Conservation (phyloP, 2,329 filamentous ascomycete genomes). For the Bipolaris cookei region DNA sequence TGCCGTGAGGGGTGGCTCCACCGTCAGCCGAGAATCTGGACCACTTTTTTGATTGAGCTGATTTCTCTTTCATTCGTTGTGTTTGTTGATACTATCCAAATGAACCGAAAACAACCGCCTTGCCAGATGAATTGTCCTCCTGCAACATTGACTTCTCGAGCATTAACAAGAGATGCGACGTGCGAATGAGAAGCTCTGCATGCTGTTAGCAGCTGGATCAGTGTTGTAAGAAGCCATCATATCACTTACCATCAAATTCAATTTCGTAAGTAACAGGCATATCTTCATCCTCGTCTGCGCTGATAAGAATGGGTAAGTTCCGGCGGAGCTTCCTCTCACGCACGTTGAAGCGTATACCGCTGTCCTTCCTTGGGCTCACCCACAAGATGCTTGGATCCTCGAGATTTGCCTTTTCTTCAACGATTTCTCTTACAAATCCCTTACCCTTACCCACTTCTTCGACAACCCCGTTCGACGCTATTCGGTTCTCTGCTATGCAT, state of each 20-base stretch:
- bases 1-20: constrained; percentile 8
- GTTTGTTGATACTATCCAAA: constrained; percentile 35
- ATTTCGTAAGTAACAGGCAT: constrained; percentile 72
- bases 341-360: constrained; percentile 73
- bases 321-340: constrained; percentile 56
- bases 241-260: constrained; percentile 69
- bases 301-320: constrained; percentile 61
- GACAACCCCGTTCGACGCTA: constrained; percentile 27
- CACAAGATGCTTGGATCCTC: constrained; percentile 63
- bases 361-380: constrained; percentile 67
- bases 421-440: constrained; percentile 19
- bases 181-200: constrained; percentile 42
- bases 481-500: constrained; percentile 19
- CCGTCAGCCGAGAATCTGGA: constrained; percentile 7
- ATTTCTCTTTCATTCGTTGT: constrained; percentile 4
- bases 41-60: background rate
- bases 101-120: constrained; percentile 69
- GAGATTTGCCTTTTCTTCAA: constrained; percentile 14
- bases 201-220: background rate
- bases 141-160: constrained; percentile 70
- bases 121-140: constrained; percentile 65
- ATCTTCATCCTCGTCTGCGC: constrained; percentile 70
- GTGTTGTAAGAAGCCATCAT: constrained; percentile 24
- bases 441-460: constrained; percentile 35
- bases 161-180: constrained; percentile 49